phyloP scores from a whole-genome alignment of 2,329 filamentous ascomycete genomes.

The Diplocarpon mali region DNA sequence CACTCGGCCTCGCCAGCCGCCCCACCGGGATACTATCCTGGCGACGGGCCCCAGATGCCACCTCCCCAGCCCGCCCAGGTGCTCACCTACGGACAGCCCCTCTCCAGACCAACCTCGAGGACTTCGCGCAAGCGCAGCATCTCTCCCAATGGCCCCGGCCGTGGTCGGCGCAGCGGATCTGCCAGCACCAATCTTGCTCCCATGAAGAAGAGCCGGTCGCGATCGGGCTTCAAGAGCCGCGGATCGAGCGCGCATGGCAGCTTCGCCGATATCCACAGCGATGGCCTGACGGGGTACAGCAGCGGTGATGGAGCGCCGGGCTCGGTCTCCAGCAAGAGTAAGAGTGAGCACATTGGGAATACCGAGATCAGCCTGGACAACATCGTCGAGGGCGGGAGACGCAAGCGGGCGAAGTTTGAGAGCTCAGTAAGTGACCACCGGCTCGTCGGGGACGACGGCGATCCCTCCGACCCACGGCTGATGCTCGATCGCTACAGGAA shows the following conservation, averaged over 20 bases:
- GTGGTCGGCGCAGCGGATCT: slow-evolving; percentile 68
- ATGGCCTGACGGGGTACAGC: slow-evolving; percentile 66
- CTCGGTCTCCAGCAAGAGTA: slow-evolving; percentile 65
- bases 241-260: slow-evolving; percentile 39
- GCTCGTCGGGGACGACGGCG: neutral
- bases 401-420: slow-evolving; percentile 90
- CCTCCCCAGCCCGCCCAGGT: slow-evolving; percentile 40
- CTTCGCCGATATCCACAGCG: slow-evolving; percentile 50
- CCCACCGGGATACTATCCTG: slow-evolving; percentile 44
- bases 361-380: slow-evolving; percentile 98
- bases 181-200: slow-evolving; percentile 40
- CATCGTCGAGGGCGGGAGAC: slow-evolving; percentile 90
- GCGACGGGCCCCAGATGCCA: slow-evolving; percentile 52
- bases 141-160: slow-evolving; percentile 53
- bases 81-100: slow-evolving; percentile 46
- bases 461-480: neutral
- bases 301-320: slow-evolving; percentile 75
- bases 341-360: slow-evolving; percentile 76
- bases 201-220: slow-evolving; percentile 56
- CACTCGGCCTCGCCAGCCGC: slow-evolving; percentile 41
- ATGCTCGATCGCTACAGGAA: slow-evolving; percentile 48
- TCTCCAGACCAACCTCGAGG: slow-evolving; percentile 58
- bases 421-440: slow-evolving; percentile 68
- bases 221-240: slow-evolving; percentile 56
- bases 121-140: slow-evolving; percentile 66